Base-by-base conservation (phyloP, 2,329 filamentous ascomycete genomes). In the Beauveria brongniartii region DNA sequence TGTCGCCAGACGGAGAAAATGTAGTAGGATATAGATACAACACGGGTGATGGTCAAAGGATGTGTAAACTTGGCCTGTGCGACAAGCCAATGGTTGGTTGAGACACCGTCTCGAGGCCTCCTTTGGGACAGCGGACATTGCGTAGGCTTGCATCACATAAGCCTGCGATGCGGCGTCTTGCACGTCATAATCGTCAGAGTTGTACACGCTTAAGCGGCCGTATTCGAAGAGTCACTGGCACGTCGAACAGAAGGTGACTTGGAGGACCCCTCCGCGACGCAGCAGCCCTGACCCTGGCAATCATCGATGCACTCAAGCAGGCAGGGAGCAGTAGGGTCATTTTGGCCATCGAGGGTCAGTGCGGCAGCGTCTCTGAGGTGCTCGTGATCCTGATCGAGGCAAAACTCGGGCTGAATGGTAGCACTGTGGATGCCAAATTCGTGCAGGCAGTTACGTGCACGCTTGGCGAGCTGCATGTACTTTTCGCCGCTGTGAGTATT, bases 361-460 rank as follows among this genome's bases (percentile, higher is more conserved):
- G 69, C 70, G 7, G 71, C 69, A 34, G 71, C 70, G 56, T 76
- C 73, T 3, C 74, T 71, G 16, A 71, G 66, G 44, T 76, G 75
- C 60, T 69, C 71, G 64, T 78, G 80, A 56, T 74, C 72, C 46
- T 75, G 69, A 65, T 84, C 83, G 28, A 84, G 72, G 64, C 83
- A 86, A 67, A 87, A 99, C 73, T 99, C 94, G 6, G 94, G 94
- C 74, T 99, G 94, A 67, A 99, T 97, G 14, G 94, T 99, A 41
- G 92, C 93, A 43, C 90, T 95, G 77, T 99, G 94, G 65, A 99
- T 97, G 61, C 94, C 93, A 68, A 96, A 97, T 41, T 86, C 92
- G 73, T 99, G 94, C 3, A 99, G 85, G 69, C 94, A 99, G 69
- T 87, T 87, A 53, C 92, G 84, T 20, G 95, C 90, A 61, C 89